Evolutionary conservation across 495 filamentous ascomycete species (phyloP), one percentile per base, ranked within the genome.

Genomic region (Annulohypoxylon nitens): DNA sequence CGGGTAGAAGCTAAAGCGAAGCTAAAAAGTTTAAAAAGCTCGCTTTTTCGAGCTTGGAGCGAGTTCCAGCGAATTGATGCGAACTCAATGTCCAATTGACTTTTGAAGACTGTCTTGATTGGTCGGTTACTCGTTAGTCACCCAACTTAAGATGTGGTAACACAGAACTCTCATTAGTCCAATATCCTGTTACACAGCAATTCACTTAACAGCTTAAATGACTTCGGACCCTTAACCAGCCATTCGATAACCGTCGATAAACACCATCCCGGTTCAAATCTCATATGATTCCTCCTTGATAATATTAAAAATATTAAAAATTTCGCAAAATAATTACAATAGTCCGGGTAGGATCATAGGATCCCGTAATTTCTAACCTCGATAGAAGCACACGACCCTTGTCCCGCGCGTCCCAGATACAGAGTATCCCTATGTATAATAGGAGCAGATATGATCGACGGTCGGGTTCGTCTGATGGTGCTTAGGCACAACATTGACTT

Each of bases 401-500:
- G 45, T 37, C 41, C 10, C n/a, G 4, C n/a, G 4, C 43, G 41
- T 34, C 53, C 55, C 39, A 16, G 30, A 30, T 3, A 30, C 30
- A 6, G 30, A 47, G 14, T 47, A 47, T 50, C 47, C 16, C 51
- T 53, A 73, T 65, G 51, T 48, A 65, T 64, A 69, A 41, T 39
- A 45, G 36, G 16, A 37, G 39, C 71, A 58, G n/a, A 30, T 65
- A 57, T 74, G 71, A 70, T 74, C 71, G 71, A 74, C 71, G 67
- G 71, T 74, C 71, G 71, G 67, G 71, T 74, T 74, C 62, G 66
- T 59, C 37, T 34, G 45, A 70, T 60, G 58, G 41, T 51, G 71
- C 64, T 74, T 70, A 70, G 57, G 62, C 62, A 63, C 66, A 74
- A 64, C 66, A 62, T 66, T 34, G 55, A 74, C 57, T 69, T 61